phyloP scores from a whole-genome alignment of 108 stramenopile genomes.

The Nannochloropsis salina region DNA sequence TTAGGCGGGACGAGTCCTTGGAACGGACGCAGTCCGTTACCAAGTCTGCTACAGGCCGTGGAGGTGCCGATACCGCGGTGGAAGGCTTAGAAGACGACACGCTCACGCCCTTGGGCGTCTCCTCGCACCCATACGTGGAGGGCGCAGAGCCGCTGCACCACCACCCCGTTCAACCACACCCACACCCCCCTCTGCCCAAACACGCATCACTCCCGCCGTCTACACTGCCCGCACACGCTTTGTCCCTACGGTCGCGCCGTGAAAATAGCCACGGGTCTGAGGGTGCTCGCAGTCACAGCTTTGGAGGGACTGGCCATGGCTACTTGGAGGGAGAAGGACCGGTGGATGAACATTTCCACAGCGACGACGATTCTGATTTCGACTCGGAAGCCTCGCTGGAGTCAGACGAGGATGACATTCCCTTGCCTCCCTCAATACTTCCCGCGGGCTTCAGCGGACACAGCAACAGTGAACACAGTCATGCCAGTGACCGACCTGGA shows the following conservation, averaged over 20 bases:
- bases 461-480: not conserved
- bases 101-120: not conserved
- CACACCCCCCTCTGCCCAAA: no score
- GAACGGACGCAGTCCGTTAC: not conserved
- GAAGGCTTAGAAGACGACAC: not conserved
- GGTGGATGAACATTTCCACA: not conserved
- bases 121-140: not conserved
- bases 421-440: not conserved
- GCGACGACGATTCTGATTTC: not conserved
- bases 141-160: not conserved
- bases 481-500: not conserved
- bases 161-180: not conserved
- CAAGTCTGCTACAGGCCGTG: not conserved
- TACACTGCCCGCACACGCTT: not conserved
- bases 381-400: not conserved
- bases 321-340: not conserved
- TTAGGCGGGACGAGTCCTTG: not conserved
- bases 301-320: not conserved
- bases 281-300: not conserved
- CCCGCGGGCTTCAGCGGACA: not conserved
- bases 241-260: not conserved
- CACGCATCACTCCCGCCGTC: not conserved
- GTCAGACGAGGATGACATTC: conserved; percentile 14
- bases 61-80: not conserved
- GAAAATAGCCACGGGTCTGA: not conserved